Conservation (phyloP, 2,329 filamentous ascomycete genomes). For the Colletotrichum zoysiae region DNA sequence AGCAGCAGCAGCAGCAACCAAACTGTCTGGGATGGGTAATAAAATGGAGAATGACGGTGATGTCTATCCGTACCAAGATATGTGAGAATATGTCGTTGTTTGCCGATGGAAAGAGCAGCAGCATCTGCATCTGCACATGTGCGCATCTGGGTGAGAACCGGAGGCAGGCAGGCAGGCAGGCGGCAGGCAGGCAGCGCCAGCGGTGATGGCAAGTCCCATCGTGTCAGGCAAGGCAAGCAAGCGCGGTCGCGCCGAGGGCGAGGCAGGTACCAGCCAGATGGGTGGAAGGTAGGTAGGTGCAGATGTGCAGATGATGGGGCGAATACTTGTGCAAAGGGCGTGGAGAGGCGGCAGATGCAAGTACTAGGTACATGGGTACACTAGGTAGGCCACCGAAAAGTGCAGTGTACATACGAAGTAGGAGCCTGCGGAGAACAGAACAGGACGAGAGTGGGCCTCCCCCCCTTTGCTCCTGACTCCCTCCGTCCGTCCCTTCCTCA, state of each 20-base stretch:
- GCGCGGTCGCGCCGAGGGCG: constrained; percentile 24
- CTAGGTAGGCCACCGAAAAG: neutral
- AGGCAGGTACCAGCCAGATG: constrained; percentile 16
- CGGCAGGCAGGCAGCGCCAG: too few species aligned
- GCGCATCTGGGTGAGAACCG: neutral
- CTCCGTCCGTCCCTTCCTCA: constrained; percentile 25
- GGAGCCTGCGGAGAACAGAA: constrained; percentile 16
- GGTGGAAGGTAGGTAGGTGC: neutral
- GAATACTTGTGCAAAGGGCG: neutral
- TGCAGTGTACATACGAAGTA: too few species aligned
- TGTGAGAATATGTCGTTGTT: neutral
- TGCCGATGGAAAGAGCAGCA: neutral
- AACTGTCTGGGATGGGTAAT: too few species aligned
- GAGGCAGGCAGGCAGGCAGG: neutral
- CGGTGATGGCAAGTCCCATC: neutral
- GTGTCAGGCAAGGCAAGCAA: constrained; percentile 27
- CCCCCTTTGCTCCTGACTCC: constrained; percentile 23
- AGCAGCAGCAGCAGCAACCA: too few species aligned
- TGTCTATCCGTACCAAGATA: too few species aligned
- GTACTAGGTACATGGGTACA: neutral
- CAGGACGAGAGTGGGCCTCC: constrained; percentile 23
- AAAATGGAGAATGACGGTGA: too few species aligned
- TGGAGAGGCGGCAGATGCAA: neutral
- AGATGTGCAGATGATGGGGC: neutral
- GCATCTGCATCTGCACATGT: neutral